phyloP scores from a whole-genome alignment of 78 protist genomes.

The Dictyostelium brefeldianum region DNA sequence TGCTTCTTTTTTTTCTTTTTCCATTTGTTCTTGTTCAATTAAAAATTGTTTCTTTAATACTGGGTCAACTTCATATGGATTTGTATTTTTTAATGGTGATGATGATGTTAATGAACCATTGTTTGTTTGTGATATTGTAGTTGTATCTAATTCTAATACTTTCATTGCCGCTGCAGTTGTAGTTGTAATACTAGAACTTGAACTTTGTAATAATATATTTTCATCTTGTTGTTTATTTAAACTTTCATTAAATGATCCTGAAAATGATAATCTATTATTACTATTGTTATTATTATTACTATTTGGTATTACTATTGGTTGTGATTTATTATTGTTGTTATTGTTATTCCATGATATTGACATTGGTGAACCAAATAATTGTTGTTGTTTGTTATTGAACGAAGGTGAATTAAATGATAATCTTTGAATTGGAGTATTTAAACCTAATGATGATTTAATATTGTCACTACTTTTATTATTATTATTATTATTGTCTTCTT shows the following conservation, averaged over 20 bases:
- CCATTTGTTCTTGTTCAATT: background rate
- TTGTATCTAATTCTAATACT: background rate
- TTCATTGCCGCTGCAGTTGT: slow-evolving; percentile 2
- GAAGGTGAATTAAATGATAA: background rate
- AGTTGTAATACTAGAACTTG: background rate
- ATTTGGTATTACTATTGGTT: background rate
- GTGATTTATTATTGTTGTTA: no score
- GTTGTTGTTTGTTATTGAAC: background rate
- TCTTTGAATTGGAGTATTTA: background rate
- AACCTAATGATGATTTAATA: background rate
- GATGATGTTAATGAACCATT: background rate
- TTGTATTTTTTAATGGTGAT: background rate
- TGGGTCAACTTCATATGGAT: slow-evolving; percentile 57
- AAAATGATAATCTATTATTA: background rate
- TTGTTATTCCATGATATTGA: background rate
- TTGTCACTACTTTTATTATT: background rate
- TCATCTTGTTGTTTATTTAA: background rate
- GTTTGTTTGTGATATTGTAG: no score
- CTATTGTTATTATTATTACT: background rate
- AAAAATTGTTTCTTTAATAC: slow-evolving; percentile 9
- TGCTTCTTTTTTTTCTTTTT: slow-evolving; percentile 1
- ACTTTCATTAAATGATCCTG: no score
- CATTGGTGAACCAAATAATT: slow-evolving; percentile 10
- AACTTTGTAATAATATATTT: background rate
- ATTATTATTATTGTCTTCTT: background rate